Base-by-base conservation (phyloP, 2,329 filamentous ascomycete species). In the Exserohilum rostratum region DNA sequence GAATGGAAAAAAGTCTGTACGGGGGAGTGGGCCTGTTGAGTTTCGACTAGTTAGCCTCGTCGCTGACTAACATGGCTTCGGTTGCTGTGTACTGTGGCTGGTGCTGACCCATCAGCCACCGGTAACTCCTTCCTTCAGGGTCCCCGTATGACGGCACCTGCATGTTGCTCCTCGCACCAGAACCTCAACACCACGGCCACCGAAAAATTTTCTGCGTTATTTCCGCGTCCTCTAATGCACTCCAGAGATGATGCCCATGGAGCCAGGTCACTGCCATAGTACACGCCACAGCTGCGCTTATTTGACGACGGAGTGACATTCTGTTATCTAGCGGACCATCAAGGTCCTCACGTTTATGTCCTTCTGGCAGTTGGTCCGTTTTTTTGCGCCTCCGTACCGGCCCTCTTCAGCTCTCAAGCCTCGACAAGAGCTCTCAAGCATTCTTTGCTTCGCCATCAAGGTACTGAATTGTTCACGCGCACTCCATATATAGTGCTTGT, bases 401-500 rank as follows among this genome's bases (percentile, higher is more conserved):
- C 27, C 46, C 15, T n/a, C 33, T 35, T 22, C 20, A 48, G 37
- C 42, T 27, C 35, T 35, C 30, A 45, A 46, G 18, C 42, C 17
- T 50, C 18, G 11, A 39, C 20, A 39, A 54, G 45, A 6, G 5
- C 20, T 20, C 13, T 29, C 40, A 50, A 50, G 46, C 39, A 40
- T 31, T 25, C 30, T 20, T 27, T 29, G 15, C 18, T 30, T 51
- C 30, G 43, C 47, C 52, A 55, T 55, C 52, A 55, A 5, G 47
- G 52, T 55, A 47, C 42, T 46, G 46, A 17, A 25, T 37, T 44
- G 25, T 20, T 12, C 30, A 35, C 39, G 30, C 5, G 45, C 3
- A 25, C 31, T 31, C 37, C 40, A 40, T 55, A 55, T 51, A 55
- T 55, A 55, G 40, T 55, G 47, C 47, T 31, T 30, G 40, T 40